Base-by-base conservation (phyloP, 495 filamentous ascomycete species). In the Diplogelasinospora grovesii region DNA sequence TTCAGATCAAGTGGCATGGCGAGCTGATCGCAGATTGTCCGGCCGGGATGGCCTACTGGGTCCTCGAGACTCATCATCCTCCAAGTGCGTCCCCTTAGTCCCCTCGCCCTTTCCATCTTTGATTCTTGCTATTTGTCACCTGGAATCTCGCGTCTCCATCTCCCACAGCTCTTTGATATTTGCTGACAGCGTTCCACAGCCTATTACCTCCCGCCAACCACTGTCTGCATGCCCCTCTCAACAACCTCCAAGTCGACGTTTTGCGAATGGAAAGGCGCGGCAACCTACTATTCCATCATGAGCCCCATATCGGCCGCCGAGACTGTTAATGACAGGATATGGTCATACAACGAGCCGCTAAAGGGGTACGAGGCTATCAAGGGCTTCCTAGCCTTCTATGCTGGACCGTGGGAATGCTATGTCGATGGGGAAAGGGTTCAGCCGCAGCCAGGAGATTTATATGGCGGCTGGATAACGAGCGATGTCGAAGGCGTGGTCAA, bases 371-470 rank as follows among this genome's bases (percentile, higher is more conserved):
- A 65, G 39, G 47, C 49, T 15, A 64, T 79, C 33, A 70, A 67
- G 50, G 70, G 69, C 16, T 71, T 69, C 42, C 48, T 79, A 22
- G 62, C 59, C 36, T 71, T 79, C 41, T 78, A 72, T 50, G 68
- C 59, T 9, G 70, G 67, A 5, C 75, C 75, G 10, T 78, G 75
- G 75, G 68, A 75, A 27, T 79, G 75, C 51, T 77, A 55, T 48
- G 75, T 78, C 10, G 74, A 79, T 59, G 75, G 73, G n/a, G 75
- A 79, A 57, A 59, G 65, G 35, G 75, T 75, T 21, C 59, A 67
- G 52, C 47, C 74, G 20, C 75, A 77, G 55, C 73, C 69, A 19
- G 73, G 75, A 21, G 75, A 78, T 47, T 79, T 73, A 44, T 78
- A 78, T 51, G 75, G 72, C 28, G 74, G 74, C 3, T 79, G 75